Conservation (phyloP, 441 rosid species). For the Dalechampia spathulata region DNA sequence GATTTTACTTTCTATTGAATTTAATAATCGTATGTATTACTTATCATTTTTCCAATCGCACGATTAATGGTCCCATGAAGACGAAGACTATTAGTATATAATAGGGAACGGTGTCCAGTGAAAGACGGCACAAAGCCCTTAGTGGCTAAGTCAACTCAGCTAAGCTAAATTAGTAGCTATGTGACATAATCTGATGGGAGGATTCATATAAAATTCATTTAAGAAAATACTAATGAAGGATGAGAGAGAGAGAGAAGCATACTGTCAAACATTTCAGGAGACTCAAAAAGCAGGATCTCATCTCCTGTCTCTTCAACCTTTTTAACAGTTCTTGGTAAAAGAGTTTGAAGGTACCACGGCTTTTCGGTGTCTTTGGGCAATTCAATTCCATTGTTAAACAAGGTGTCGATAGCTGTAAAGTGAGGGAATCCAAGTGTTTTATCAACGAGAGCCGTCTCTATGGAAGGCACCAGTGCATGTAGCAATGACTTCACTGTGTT, state of each 20-base stretch:
- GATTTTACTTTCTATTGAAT: too few species aligned
- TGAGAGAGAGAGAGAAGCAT: neutral
- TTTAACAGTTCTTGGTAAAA: conserved; percentile 47
- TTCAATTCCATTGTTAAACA: conserved; percentile 46
- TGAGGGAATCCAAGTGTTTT: conserved; percentile 36
- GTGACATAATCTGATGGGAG: too few species aligned
- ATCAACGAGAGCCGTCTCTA: conserved; percentile 34
- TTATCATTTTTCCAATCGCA: too few species aligned
- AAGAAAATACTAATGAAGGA: too few species aligned
- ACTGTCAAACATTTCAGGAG: conserved; percentile 44
- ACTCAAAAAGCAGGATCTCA: conserved; percentile 37
- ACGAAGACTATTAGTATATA: too few species aligned
- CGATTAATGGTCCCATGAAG: too few species aligned
- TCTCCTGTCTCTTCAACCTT: conserved; percentile 23
- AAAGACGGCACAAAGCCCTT: too few species aligned
- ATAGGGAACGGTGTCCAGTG: too few species aligned
- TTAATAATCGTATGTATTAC: too few species aligned
- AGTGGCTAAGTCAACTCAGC: too few species aligned
- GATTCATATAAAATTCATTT: too few species aligned
- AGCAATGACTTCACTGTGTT: conserved; percentile 43
- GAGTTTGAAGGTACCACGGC: conserved; percentile 22
- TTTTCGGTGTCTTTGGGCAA: conserved; percentile 21
- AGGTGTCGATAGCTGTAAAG: conserved; percentile 47
- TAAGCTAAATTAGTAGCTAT: too few species aligned
- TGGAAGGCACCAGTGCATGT: conserved; percentile 38